Evolutionary conservation across 768 basidiomycete species (phyloP).

Genomic region (Pilatotrama ljubarskyi): DNA sequence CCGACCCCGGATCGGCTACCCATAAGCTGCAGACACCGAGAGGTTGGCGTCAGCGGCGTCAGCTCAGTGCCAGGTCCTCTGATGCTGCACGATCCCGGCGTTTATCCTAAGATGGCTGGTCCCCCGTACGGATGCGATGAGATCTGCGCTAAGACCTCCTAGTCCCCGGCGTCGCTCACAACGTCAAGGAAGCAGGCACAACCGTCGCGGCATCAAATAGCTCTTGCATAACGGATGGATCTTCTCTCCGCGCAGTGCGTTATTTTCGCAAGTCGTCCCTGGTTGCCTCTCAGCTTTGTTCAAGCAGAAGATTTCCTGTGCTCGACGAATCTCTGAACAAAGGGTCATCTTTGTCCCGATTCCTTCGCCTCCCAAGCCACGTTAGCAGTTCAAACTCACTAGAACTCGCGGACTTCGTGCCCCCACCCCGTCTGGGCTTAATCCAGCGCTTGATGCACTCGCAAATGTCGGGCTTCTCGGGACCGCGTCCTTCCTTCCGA

Average conservation of each 20-base stretch:
- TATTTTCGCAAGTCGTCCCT: not conserved
- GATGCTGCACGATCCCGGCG: slow-evolving; percentile 3
- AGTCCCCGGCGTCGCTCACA: slow-evolving; percentile 1
- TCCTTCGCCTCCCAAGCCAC: not conserved
- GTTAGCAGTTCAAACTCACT: not conserved
- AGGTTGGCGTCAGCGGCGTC: slow-evolving; percentile 5
- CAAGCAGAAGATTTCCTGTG: slow-evolving; percentile 1
- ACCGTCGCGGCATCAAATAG: slow-evolving; percentile 14
- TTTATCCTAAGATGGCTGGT: slow-evolving; percentile 14
- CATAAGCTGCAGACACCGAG: not conserved
- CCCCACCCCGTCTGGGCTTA: not conserved
- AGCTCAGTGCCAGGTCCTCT: not conserved
- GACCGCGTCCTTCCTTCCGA: slow-evolving; percentile 6
- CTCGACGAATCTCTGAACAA: not conserved
- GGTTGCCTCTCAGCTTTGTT: slow-evolving; percentile 7
- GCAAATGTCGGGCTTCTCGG: slow-evolving; percentile 12
- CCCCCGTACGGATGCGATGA: not conserved
- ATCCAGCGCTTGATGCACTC: not conserved
- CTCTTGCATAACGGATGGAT: not conserved
- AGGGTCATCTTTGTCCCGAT: slow-evolving; percentile 4
- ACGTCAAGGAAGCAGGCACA: slow-evolving; percentile 8
- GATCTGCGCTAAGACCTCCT: slow-evolving; percentile 5
- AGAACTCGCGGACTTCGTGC: slow-evolving; percentile 3
- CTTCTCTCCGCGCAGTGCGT: slow-evolving; percentile 7
- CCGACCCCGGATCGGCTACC: not conserved